Percentiles rank a stretch among this genome's conserved stretches.
phyloP scores from a whole-genome alignment of 345 rosid genomes.

The Corchorus olitorius region DNA sequence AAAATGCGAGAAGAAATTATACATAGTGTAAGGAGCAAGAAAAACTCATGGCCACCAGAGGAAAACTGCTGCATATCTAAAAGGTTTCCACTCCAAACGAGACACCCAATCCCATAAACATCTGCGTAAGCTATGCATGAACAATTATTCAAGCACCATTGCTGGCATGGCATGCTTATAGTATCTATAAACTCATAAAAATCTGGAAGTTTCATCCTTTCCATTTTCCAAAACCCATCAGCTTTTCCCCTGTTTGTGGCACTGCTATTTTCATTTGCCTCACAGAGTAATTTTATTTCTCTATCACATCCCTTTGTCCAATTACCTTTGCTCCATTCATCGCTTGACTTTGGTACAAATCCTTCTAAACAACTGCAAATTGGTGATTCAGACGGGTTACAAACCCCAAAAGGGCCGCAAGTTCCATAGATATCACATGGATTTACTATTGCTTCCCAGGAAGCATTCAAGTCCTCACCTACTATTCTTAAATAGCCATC shows the following conservation, averaged over 20 bases:
- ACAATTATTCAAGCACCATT: constrained; percentile 48
- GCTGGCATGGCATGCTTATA: constrained; percentile 33
- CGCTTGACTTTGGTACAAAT: constrained; percentile 29
- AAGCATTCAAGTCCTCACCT: constrained; percentile 12
- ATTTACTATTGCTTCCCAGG: constrained; percentile 10
- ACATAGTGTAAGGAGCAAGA: constrained; percentile 46
- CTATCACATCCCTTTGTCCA: constrained; percentile 58
- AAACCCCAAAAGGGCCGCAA: constrained; percentile 36
- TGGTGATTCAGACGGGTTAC: constrained; percentile 15
- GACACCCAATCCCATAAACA: constrained; percentile 45
- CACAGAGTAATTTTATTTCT: constrained; percentile 35
- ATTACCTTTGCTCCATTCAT: constrained; percentile 38
- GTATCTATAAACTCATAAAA: not conserved
- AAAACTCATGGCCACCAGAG: constrained; percentile 31
- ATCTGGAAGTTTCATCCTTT: constrained; percentile 49
- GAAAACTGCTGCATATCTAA: constrained; percentile 49
- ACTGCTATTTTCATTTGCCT: constrained; percentile 29
- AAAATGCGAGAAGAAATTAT: not conserved
- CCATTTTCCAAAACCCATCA: constrained; percentile 43
- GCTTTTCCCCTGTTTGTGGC: constrained; percentile 25
- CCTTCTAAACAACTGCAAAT: constrained; percentile 42
- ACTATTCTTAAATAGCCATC: not conserved
- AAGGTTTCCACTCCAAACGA: constrained; percentile 55
- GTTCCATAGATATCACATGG: constrained; percentile 32
- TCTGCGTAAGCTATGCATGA: constrained; percentile 59